Conservation (phyloP, 345 rosid genomes). For the Kandelia obovata region DNA sequence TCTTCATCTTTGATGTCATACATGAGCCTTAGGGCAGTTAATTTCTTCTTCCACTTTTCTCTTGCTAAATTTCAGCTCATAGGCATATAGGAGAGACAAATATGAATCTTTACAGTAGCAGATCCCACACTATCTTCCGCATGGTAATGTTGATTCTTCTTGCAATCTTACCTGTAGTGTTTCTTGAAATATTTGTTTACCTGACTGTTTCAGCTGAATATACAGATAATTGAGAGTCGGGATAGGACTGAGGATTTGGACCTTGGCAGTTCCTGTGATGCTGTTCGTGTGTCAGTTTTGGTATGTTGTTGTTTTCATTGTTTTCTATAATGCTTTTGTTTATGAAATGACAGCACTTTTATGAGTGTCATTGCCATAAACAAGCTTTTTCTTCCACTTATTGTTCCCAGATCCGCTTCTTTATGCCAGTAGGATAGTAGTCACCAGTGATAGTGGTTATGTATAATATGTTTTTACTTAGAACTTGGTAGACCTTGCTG, state of each 20-base stretch:
- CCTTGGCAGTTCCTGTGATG: conserved; percentile 59
- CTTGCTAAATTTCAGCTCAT: conserved; percentile 59
- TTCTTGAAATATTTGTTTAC: conserved; percentile 4
- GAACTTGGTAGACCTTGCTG: conserved; percentile 98
- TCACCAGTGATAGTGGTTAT: conserved; percentile 2
- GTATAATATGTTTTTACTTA: conserved; percentile 26
- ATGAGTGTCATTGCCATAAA: neutral
- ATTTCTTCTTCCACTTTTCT: neutral
- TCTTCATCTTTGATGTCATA: neutral
- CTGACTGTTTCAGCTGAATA: conserved; percentile 16
- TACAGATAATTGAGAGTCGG: conserved; percentile 92
- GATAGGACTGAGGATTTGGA: conserved; percentile 66
- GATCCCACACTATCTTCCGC: conserved; percentile 96
- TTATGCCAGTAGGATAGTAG: too few relatives aligned
- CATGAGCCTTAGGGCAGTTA: neutral
- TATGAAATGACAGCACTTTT: neutral
- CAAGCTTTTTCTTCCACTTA: neutral
- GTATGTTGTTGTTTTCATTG: conserved; percentile 34
- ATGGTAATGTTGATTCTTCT: conserved; percentile 52
- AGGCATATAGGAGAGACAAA: conserved; percentile 96
- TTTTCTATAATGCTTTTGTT: neutral
- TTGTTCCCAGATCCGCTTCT: neutral
- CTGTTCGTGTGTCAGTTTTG: conserved; percentile 90
- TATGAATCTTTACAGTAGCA: conserved; percentile 84
- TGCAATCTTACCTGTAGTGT: conserved; percentile 5